Percentiles rank a stretch among this genome's conserved stretches.
Conservation (phyloP, 805 yeast genomes). For the Myxozyma sirexii region DNA sequence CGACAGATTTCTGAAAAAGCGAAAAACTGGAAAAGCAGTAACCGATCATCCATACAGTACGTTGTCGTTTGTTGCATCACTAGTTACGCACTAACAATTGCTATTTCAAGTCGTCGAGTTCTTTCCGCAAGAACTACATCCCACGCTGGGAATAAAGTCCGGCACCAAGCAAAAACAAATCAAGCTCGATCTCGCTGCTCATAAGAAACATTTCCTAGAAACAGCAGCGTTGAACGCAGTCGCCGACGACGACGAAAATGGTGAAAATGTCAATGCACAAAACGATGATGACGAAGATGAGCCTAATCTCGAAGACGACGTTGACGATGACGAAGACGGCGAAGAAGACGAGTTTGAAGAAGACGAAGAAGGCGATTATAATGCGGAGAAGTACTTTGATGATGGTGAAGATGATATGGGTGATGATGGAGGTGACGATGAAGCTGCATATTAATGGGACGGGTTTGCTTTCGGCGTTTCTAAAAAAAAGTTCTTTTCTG, state of each 20-base stretch:
- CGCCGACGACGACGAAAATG: conserved; percentile 19
- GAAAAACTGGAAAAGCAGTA: conserved; percentile 27
- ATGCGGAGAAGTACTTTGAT: conserved; percentile 37
- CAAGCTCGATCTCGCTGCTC: conserved; percentile 23
- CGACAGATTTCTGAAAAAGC: conserved; percentile 30
- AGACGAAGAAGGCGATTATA: conserved; percentile 39
- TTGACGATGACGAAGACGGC: conserved; percentile 32
- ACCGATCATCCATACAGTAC: conserved; percentile 35
- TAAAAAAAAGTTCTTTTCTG: too few relatives aligned
- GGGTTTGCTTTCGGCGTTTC: too few relatives aligned
- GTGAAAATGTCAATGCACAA: conserved; percentile 16
- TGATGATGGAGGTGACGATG: conserved; percentile 36
- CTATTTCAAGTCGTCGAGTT: conserved; percentile 22
- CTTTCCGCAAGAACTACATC: conserved; percentile 33
- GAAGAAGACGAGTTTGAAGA: conserved; percentile 38
- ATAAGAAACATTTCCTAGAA: conserved; percentile 17
- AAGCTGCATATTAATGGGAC: conserved; percentile 36
- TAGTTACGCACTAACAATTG: too few relatives aligned
- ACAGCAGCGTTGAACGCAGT: conserved; percentile 16
- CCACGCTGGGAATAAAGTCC: conserved; percentile 26
- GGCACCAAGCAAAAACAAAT: conserved; percentile 10
- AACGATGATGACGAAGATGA: conserved; percentile 17
- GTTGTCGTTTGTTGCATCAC: too few relatives aligned
- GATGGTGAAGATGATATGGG: conserved; percentile 38
- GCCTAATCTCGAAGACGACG: conserved; percentile 15